phyloP scores from a whole-genome alignment of 176 grass and related monocot species.

The Zoysia japonica region DNA sequence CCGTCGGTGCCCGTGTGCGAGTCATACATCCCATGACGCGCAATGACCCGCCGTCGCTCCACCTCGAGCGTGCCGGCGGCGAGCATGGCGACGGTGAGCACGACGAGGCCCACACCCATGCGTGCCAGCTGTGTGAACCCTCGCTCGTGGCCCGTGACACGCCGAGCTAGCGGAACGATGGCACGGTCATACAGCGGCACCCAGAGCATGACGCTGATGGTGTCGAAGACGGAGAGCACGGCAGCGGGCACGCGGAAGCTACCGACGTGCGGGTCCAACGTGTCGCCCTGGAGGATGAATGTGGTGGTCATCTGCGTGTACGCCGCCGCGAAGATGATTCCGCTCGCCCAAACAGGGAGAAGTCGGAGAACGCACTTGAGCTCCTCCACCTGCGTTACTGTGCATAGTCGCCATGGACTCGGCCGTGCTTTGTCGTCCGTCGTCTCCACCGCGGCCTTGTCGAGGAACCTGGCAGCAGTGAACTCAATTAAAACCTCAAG shows the following conservation, averaged over 20 bases:
- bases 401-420: slow-evolving; percentile 72
- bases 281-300: slow-evolving; percentile 64
- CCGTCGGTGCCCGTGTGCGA: slow-evolving; percentile 3
- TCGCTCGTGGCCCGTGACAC: slow-evolving; percentile 28
- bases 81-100: slow-evolving; percentile 44
- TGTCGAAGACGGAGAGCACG: slow-evolving; percentile 67
- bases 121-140: slow-evolving; percentile 57
- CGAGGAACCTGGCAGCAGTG: slow-evolving; percentile 43
- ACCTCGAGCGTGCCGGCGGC: slow-evolving; percentile 43
- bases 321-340: slow-evolving; percentile 48
- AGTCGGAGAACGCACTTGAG: slow-evolving; percentile 63
- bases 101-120: slow-evolving; percentile 51
- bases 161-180: slow-evolving; percentile 41
- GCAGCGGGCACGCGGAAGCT: slow-evolving; percentile 47
- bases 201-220: slow-evolving; percentile 58
- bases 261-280: slow-evolving; percentile 49
- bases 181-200: slow-evolving; percentile 56
- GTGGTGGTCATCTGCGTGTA: slow-evolving; percentile 58
- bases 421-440: slow-evolving; percentile 1
- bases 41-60: slow-evolving; percentile 30
- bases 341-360: slow-evolving; percentile 50
- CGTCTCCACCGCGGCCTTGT: slow-evolving; percentile 58
- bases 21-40: slow-evolving; percentile 31
- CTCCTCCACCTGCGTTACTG: slow-evolving; percentile 93
- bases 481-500: too few relatives aligned